Conservation (phyloP, 164 flowering plant genomes). For the Hamamelis virginiana region DNA sequence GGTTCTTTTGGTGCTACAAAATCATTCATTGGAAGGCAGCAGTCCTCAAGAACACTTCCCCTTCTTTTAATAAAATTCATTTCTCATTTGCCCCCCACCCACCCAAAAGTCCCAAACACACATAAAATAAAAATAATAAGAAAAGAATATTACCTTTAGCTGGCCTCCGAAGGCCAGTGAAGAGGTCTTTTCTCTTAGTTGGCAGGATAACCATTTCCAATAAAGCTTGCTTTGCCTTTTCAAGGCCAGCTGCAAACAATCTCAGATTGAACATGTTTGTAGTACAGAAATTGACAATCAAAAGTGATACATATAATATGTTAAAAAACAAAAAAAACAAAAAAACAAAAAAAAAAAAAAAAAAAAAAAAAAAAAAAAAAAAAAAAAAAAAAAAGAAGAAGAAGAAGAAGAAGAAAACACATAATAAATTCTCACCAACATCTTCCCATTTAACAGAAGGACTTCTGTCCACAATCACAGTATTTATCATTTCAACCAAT, state of each 20-base stretch:
- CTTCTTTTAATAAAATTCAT: too few species aligned
- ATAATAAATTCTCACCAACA: constrained; percentile 60
- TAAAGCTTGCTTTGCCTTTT: constrained; percentile 87
- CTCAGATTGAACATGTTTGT: background rate
- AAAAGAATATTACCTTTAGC: constrained; percentile 61
- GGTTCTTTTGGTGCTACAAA: background rate
- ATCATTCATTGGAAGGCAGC: background rate
- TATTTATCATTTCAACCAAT: constrained; percentile 89
- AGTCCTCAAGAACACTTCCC: too few species aligned
- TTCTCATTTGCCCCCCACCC: too few species aligned
- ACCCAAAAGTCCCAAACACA: too few species aligned
- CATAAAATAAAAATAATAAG: too few species aligned
- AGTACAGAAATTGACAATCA: background rate
- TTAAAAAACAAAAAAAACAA: too few species aligned
- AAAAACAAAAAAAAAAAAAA: too few species aligned
- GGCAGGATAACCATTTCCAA: constrained; percentile 99
- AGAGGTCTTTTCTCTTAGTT: constrained; percentile 88
- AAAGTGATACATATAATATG: too few species aligned
- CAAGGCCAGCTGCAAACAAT: constrained; percentile 80
- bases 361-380: background rate
- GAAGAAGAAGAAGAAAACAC: background rate
- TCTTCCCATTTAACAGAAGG: constrained; percentile 99
- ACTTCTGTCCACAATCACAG: constrained; percentile 84
- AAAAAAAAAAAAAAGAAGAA: background rate
- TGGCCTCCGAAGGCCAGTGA: constrained; percentile 92